These are phyloP conservation scores for Hebeloma cylindrosporum DNA, from an alignment of 768 basidiomycete genomes.

Conservation along the genomic window DNA sequence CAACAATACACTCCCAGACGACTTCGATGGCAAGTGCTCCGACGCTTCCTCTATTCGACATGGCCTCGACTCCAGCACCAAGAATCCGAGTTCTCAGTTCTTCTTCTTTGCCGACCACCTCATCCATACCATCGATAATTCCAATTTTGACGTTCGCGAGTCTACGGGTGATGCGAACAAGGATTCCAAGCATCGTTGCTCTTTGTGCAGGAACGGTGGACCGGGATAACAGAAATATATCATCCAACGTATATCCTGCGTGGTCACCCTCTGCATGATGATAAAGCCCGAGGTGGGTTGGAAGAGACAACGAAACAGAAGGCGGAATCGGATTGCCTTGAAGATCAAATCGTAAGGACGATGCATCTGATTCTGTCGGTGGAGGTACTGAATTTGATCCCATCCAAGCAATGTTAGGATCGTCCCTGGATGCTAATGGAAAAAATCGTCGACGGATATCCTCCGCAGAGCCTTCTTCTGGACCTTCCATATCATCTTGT, in stretches of 20 bases:
- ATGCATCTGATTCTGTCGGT: constrained; percentile 26
- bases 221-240: constrained; percentile 74
- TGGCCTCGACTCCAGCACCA: constrained; percentile 64
- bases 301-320: constrained; percentile 54
- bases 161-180: constrained; percentile 55
- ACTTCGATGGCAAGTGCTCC: constrained; percentile 70
- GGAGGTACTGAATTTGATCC: constrained; percentile 31
- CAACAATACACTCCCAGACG: constrained; percentile 71
- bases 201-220: constrained; percentile 86
- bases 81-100: constrained; percentile 62
- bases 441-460: constrained; percentile 85
- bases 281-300: constrained; percentile 85
- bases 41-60: constrained; percentile 64
- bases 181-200: constrained; percentile 74
- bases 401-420: constrained; percentile 86
- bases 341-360: constrained; percentile 74
- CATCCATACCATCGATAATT: constrained; percentile 35
- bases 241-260: constrained; percentile 89
- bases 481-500: constrained; percentile 24
- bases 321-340: constrained; percentile 66
- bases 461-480: constrained; percentile 76
- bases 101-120: constrained; percentile 39
- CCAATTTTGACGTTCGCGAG: constrained; percentile 33
- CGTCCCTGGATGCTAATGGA: constrained; percentile 62
- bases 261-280: constrained; percentile 80